Percentiles rank a stretch among this genome's conserved stretches.
Conservation (phyloP, 192 early-diverging fungal species). For the Mortierella alpina region DNA sequence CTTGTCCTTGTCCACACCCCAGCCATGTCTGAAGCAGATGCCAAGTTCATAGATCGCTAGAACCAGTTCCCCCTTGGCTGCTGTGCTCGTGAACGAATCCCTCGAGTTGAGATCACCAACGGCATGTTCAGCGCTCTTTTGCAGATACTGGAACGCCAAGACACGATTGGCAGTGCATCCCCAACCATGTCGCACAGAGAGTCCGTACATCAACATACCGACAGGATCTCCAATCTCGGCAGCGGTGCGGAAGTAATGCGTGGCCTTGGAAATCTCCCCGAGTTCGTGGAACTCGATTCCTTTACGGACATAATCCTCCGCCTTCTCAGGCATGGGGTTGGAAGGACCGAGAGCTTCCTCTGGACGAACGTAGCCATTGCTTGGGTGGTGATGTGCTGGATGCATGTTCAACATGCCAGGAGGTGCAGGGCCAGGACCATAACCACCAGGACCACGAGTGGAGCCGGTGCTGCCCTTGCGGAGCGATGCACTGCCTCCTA, state of each 20-base stretch:
- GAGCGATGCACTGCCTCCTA: background rate
- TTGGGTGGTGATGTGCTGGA: conserved; percentile 41
- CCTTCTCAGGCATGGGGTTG: conserved; percentile 51
- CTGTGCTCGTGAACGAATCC: conserved; percentile 62
- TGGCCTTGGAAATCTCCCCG: conserved; percentile 77
- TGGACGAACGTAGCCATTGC: conserved; percentile 37
- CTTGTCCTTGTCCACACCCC: conserved; percentile 80
- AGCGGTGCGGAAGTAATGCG: conserved; percentile 75
- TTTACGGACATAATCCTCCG: conserved; percentile 72
- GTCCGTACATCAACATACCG: conserved; percentile 78
- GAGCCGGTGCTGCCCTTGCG: background rate
- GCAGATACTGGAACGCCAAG: conserved; percentile 75
- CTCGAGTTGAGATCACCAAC: conserved; percentile 69
- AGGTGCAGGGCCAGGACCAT: background rate
- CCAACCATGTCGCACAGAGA: conserved; percentile 84
- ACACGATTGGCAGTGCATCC: conserved; percentile 75
- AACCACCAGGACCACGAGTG: background rate
- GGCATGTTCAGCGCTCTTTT: conserved; percentile 75
- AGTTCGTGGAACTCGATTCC: conserved; percentile 77
- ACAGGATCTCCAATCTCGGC: conserved; percentile 72
- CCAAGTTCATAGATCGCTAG: conserved; percentile 86
- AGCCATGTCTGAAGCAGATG: conserved; percentile 82
- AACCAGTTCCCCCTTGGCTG: conserved; percentile 74
- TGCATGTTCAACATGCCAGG: conserved; percentile 33
- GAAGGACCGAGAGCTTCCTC: conserved; percentile 49